Evolutionary conservation across 768 basidiomycete genomes (phyloP), one percentile per base, ranked within the genome.

Genomic region (Podaxis sp.): DNA sequence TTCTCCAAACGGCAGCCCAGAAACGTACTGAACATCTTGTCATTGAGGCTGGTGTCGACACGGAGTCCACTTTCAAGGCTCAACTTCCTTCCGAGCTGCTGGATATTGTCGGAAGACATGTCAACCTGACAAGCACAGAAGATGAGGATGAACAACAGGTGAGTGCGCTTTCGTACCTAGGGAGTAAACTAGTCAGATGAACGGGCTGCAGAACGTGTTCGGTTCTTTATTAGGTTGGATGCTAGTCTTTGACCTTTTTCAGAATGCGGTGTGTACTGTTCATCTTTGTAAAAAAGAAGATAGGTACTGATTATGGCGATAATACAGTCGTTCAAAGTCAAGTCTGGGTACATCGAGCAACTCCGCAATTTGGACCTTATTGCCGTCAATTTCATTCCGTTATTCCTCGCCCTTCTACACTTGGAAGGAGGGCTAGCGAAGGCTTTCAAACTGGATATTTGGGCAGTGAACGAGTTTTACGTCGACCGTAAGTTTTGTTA

Each of bases 141-240:
- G 73, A 73, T 8, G 62, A 67, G 1, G 79, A 80, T 39, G 69
- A 74, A 2, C 76, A 79, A 55, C 72, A 79, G 66, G 78, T 84
- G 60, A 54, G 74, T 64, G 28, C 24, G 4, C 36, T 30, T 28
- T 15, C 7, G 30, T 22, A 38, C 7, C 15, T 17, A 39, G 15
- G 1, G 19, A 17, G 53, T 19, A 17, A 4, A 28, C 15, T 33
- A 36, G 42, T 46, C 40, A 19, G 7, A 4, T 5, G 24, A 42
- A 22, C 3, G 13, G 24, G 15, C 33, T 30, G n/a, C 59, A 81
- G 80, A 79, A 77, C 54, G 70, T 83, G 1, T 86, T 92, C 64
- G 87, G 88, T 3, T 84, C 85, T 65, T 75, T 97, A n/a, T 81
- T 97, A 8, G 84, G 83, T 2, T 97, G 95, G 95, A 92, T 96